Conservation (phyloP, 1,284 basidiomycete genomes). For the Cutaneotrichosporon mucoides region DNA sequence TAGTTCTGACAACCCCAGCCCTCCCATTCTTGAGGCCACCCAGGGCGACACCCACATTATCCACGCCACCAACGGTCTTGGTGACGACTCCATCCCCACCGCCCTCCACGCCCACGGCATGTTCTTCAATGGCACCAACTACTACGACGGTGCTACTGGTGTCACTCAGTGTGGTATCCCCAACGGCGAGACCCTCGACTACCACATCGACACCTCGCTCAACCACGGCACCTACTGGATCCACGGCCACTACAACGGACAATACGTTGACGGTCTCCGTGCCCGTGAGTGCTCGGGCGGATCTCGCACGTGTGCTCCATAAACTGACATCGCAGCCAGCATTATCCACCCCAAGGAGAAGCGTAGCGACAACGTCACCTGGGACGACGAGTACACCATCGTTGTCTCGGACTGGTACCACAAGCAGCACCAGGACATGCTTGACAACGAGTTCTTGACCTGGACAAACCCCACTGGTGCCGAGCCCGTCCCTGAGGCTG, state of each 20-base stretch:
- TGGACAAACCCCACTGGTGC: constrained; percentile 71
- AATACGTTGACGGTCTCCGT: constrained; percentile 64
- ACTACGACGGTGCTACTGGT: constrained; percentile 80
- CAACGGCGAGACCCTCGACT: constrained; percentile 66
- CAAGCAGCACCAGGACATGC: constrained; percentile 59
- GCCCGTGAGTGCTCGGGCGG: background rate
- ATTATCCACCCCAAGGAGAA: constrained; percentile 61
- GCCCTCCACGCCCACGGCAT: constrained; percentile 78
- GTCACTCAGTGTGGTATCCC: constrained; percentile 89
- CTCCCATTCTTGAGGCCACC: constrained; percentile 70
- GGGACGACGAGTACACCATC: constrained; percentile 90
- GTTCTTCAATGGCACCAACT: constrained; percentile 80
- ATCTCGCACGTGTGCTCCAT: too few species aligned
- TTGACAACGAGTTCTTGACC: constrained; percentile 69
- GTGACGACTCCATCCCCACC: constrained; percentile 51
- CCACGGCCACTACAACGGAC: constrained; percentile 63
- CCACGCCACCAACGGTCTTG: constrained; percentile 68
- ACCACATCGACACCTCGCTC: constrained; percentile 64
- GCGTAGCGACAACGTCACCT: constrained; percentile 54
- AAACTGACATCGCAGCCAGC: constrained; percentile 49
- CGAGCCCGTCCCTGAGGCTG: constrained; percentile 82
- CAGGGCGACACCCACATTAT: constrained; percentile 62
- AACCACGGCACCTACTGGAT: constrained; percentile 78
- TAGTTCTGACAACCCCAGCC: constrained; percentile 51
- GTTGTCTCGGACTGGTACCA: constrained; percentile 79